Evolutionary conservation across 352 stramenopile species (phyloP).

Genomic region (Phytophthora ramorum): DNA sequence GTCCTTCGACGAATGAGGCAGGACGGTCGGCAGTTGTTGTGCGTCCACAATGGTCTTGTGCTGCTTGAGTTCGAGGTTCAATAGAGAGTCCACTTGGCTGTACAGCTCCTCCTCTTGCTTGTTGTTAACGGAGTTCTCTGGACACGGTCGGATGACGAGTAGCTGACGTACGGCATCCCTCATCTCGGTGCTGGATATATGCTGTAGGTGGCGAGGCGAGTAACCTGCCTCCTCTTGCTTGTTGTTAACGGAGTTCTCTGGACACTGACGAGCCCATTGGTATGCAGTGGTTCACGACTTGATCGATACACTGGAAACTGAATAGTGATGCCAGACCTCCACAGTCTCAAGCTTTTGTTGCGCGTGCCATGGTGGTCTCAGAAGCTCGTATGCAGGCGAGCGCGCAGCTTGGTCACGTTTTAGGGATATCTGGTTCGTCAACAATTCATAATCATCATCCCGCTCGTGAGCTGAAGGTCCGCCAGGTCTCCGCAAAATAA

Average conservation of each 20-base stretch:
- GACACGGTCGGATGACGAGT: neutral
- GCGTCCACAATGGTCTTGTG: conserved; percentile 33
- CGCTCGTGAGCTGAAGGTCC: neutral
- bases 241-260: too few relatives aligned
- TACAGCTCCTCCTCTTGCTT: conserved; percentile 50
- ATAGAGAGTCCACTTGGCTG: conserved; percentile 34
- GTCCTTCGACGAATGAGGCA: conserved; percentile 6
- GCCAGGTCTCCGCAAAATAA: too few relatives aligned
- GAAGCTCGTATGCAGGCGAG: neutral
- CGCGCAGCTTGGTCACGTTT: neutral
- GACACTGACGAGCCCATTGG: neutral
- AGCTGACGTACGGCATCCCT: neutral
- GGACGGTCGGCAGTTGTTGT: conserved; percentile 15
- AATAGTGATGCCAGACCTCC: neutral
- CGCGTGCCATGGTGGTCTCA: neutral
- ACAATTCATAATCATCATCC: neutral
- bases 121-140: neutral
- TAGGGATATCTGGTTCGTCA: neutral
- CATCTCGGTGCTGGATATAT: neutral
- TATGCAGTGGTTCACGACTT: neutral
- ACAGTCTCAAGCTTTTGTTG: too few relatives aligned
- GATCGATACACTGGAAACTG: neutral
- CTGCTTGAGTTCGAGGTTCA: conserved; percentile 33
- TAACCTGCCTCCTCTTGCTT: neutral
- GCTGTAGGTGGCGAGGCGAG: neutral